Base-by-base conservation (phyloP, 305 asterid species). In the Fraxinus sp. region DNA sequence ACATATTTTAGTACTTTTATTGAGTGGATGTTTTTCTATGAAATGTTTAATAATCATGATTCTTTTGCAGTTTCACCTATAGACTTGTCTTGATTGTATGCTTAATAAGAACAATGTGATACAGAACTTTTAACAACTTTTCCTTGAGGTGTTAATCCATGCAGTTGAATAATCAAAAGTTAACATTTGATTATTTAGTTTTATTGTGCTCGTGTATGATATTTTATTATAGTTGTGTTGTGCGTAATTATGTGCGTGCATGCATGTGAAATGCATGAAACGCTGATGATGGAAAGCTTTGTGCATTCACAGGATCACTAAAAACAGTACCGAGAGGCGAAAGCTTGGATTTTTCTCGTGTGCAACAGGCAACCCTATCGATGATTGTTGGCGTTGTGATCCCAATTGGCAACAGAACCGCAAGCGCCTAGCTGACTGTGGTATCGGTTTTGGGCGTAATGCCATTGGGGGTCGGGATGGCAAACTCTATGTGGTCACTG, bases 351-450 rank as follows among this genome's bases (percentile, higher is more conserved):
- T 30, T 79, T 91, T 92, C 87, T 93, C 97, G 3, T 96, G 99
- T 85, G 97, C 93, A 52, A 93, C 97, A 3, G 99, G 99, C 11
- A 96, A 94, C 86, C 98, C 98, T 0, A 94, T 94, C 13, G 99
- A 96, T 74, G 99, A 96, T 83, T 96, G 99, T 89, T 96, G 99
- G 99, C 94, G 98, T 3, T 96, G 99, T 83, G 98, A 93, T 52
- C 83, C 82, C 32, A 90, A 92, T 30, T 93, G 99, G 99, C 94
- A 86, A 5, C 85, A 57, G 85, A 92, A 94, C 83, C 92, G 99
- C 5, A 91, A 91, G 83, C 88, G 90, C 18, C 94, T 96, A 0
- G 99, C 99, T 28, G 97, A 91, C 80, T 96, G 99, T 70, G 97
- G 96, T 10, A 94, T 96, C 4, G 99, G 99, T 32, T 96, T 96